A percentile compares a stretch with the other conserved stretches of the same genome.
Conservation (phyloP, 345 rosid species). For the Psidium guajava region DNA sequence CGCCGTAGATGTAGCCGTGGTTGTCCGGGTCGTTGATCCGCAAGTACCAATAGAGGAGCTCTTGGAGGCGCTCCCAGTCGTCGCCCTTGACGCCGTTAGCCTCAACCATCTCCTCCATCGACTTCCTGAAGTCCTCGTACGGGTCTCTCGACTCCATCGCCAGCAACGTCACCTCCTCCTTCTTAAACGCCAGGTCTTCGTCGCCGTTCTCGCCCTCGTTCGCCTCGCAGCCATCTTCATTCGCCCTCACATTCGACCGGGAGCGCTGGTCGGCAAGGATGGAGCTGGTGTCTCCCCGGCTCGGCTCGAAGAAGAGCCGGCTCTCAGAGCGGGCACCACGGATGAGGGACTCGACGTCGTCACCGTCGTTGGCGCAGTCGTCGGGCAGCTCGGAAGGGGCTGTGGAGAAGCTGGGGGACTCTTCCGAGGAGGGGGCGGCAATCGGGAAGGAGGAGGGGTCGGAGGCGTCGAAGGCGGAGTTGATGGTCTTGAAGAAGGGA, state of each 20-base stretch:
- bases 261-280: slow-evolving; percentile 1
- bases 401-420: slow-evolving; percentile 32
- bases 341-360: neutral
- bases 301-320: neutral
- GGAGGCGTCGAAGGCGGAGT: slow-evolving; percentile 12
- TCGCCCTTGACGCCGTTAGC: slow-evolving; percentile 38
- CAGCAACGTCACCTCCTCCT: slow-evolving; percentile 31
- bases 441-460: neutral
- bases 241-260: neutral
- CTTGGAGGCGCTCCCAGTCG: slow-evolving; percentile 58
- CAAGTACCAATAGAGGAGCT: slow-evolving; percentile 60
- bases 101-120: slow-evolving; percentile 94
- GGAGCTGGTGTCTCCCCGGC: neutral
- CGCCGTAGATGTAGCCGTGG: slow-evolving; percentile 60
- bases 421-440: slow-evolving; percentile 10
- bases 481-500: slow-evolving; percentile 21
- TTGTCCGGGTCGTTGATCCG: slow-evolving; percentile 53
- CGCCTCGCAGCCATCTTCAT: neutral
- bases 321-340: neutral
- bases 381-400: slow-evolving; percentile 5
- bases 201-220: neutral
- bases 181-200: slow-evolving; percentile 19
- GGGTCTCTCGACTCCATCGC: slow-evolving; percentile 79
- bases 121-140: slow-evolving; percentile 55
- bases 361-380: neutral